Conservation (phyloP, 1,284 basidiomycete genomes). For the Cutaneotrichosporon spelunceum region DNA sequence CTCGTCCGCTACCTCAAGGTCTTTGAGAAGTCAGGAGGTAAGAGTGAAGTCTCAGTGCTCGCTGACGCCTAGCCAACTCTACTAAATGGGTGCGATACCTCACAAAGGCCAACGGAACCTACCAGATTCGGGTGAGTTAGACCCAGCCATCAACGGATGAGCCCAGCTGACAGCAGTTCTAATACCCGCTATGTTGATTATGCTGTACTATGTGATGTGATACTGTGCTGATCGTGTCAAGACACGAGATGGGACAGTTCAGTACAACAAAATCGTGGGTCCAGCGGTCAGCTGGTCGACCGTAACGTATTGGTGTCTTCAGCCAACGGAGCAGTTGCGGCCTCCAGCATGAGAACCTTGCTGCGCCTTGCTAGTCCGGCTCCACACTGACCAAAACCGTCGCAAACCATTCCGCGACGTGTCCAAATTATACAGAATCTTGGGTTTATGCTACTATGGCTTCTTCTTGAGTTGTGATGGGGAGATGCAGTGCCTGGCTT, state of each 20-base stretch:
- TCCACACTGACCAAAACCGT: background rate
- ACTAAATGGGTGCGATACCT: conserved; percentile 73
- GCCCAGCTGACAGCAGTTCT: background rate
- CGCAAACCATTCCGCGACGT: background rate
- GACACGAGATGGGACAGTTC: background rate
- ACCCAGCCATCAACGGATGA: background rate
- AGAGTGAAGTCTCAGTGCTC: background rate
- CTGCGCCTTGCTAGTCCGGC: background rate
- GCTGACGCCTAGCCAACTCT: conserved; percentile 2
- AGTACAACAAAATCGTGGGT: too few relatives aligned
- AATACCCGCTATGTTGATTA: background rate
- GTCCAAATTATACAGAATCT: background rate
- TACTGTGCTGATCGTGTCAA: background rate
- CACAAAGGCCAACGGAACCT: conserved; percentile 46
- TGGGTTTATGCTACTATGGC: background rate
- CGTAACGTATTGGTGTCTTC: background rate
- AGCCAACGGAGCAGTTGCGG: too few relatives aligned
- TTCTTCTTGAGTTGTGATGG: background rate
- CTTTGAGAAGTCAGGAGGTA: conserved; percentile 79
- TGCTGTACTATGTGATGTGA: conserved; percentile 1
- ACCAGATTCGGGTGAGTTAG: conserved; percentile 44
- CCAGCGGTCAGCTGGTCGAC: background rate
- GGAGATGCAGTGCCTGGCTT: background rate
- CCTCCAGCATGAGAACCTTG: background rate
- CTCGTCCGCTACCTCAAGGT: conserved; percentile 97